Evolutionary conservation across 306 rosid species (phyloP), one percentile per base, ranked within the genome.

Genomic region (Ormosia emarginata): DNA sequence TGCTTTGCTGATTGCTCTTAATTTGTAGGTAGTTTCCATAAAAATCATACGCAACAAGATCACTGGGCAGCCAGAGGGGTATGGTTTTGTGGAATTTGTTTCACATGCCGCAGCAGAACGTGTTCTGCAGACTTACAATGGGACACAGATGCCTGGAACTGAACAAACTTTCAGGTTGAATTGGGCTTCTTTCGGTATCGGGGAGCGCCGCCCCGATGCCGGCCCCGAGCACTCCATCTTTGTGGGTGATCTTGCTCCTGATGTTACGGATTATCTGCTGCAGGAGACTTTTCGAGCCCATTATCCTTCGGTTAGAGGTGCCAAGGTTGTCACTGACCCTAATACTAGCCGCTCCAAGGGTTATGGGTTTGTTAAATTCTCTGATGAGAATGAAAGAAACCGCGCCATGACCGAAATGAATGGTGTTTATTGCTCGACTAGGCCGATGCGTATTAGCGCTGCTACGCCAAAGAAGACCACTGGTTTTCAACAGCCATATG

Each of bases 181-280:
- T 59, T 94, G 98, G 98, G 98, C 98, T 29, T 94, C 97, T 7
- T 94, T 92, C 68, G 97, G 97, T 41, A 92, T 92, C 71, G 98
- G 98, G 39, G 98, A 92, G 75, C 87, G 93, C 24, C 90, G 97
- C 2, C 92, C 96, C 3, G 97, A 92, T 36, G 86, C 94, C 12
- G 96, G 88, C 39, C 98, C 97, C 6, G 98, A 94, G 43, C 97
- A 94, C 83, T 91, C 98, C 7, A 91, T 94, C 52, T 94, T 94
- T 44, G 97, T 94, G 2, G 97, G 98, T 30, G 97, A 94, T 85
- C 83, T 93, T 29, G 97, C 98, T 8, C 97, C 97, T n/a, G 98
- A 94, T 65, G 98, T 94, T 37, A 93, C 97, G 2, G 97, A 94
- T 82, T 93, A 87, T 58, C 89, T 88, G 18, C 85, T 94, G 33